Evolutionary conservation across 441 rosid species (phyloP), one percentile per base, ranked within the genome.

Genomic region (Adansonia gregorii): DNA sequence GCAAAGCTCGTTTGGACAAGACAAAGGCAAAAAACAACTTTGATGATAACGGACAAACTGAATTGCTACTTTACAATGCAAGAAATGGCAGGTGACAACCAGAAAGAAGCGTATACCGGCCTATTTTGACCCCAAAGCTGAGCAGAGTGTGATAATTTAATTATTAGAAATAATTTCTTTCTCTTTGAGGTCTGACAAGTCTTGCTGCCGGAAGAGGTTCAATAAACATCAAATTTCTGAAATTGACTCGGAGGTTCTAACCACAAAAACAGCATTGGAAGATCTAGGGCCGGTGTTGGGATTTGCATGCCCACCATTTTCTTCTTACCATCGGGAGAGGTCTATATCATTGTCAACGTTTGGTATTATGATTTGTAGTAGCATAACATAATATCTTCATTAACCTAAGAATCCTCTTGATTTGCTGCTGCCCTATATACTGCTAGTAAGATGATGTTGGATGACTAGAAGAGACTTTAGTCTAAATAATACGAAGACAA

Each of bases 1-100:
- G 94, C 7, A 85, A 87, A 88, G 92, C 97, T 78, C 93, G 89
- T 14, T 51, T 78, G 2, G 95, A 89, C 68, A 92, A 90, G 86
- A 81, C 83, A 79, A 58, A 51, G 67, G 49, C 67, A 56, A 75
- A 64, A 22, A 88, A 86, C 81, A 67, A 76, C 61, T 10, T 43
- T 7, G 83, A 79, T 5, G 83, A 80, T 45, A 78, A 46, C 11
- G 80, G 82, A 73, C 89, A 83, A 52, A 82, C 81, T 0, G 88
- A 83, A 75, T 76, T 84, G n/a, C 81, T 80, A 76, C 71, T 67
- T 39, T 22, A 54, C 66, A 66, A 75, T 24, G 83, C 77, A 39
- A 82, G 73, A 81, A 83, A 67, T 19, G 86, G 82, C 69, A 79
- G 88, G 77, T 89, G 86, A 85, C 48, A 76, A 24, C 22, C 10